A percentile compares a stretch with the other conserved stretches of the same genome.
These are phyloP conservation scores for Naganishia cerealis DNA, from an alignment of 1,284 basidiomycete genomes.

Conservation along the genomic window DNA sequence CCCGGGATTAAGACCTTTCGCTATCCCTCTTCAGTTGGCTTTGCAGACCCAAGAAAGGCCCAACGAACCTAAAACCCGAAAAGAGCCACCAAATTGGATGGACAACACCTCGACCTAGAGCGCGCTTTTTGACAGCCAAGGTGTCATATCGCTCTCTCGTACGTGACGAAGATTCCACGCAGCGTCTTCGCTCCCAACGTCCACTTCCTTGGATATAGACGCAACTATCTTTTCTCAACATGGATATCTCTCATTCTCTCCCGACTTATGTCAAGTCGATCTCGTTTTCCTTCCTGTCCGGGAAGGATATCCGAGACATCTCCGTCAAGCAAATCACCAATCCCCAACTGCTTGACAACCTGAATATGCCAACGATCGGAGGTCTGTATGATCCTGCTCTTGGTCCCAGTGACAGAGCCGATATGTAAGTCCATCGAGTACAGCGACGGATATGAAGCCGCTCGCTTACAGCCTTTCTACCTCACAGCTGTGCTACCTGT, in stretches of 20 bases:
- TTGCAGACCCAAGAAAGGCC: background rate
- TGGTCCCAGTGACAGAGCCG: slow-evolving; percentile 80
- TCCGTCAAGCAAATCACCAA: slow-evolving; percentile 97
- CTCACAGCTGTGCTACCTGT: slow-evolving; percentile 83
- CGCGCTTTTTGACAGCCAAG: slow-evolving; percentile 23
- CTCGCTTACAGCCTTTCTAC: background rate
- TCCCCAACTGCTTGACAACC: slow-evolving; percentile 86
- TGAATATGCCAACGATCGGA: slow-evolving; percentile 85
- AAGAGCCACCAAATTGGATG: slow-evolving; percentile 29
- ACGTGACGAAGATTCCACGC: background rate
- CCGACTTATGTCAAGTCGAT: slow-evolving; percentile 79
- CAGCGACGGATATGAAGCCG: background rate
- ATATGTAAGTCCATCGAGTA: slow-evolving; percentile 67
- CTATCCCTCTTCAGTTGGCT: background rate
- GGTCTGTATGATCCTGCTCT: slow-evolving; percentile 95
- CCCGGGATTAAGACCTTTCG: background rate
- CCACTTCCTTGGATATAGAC: background rate
- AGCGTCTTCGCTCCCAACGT: background rate
- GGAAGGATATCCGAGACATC: slow-evolving; percentile 87
- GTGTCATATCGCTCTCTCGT: slow-evolving; percentile 16
- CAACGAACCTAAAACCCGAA: background rate
- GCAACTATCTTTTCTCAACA: slow-evolving; percentile 48
- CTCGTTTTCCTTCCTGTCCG: slow-evolving; percentile 90
- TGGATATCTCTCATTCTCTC: slow-evolving; percentile 91
- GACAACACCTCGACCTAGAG: slow-evolving; percentile 20